Evolutionary conservation across 768 basidiomycete species (phyloP).

Genomic region (Lentinula sp.): DNA sequence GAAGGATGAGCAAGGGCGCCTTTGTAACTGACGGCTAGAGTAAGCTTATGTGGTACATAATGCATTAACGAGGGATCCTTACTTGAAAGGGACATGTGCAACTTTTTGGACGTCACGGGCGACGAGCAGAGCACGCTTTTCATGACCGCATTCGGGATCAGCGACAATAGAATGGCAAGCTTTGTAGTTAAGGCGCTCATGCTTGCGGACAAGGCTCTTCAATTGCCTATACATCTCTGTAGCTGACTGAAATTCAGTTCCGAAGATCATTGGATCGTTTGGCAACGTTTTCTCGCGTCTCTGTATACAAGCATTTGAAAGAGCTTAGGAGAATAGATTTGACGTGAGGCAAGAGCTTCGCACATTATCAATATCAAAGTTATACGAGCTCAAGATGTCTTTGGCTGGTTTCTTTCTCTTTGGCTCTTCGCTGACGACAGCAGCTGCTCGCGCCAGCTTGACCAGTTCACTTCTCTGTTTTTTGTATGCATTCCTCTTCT

Average conservation of each 20-base stretch:
- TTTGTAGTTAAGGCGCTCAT: not conserved
- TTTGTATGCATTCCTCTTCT: not conserved
- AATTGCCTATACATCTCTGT: not conserved
- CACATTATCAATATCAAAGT: not conserved
- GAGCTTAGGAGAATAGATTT: not conserved
- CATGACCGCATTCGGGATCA: not conserved
- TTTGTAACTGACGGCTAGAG: not conserved
- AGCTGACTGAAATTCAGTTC: conserved; percentile 1
- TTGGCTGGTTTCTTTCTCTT: not conserved
- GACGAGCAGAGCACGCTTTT: not conserved
- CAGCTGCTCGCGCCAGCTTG: not conserved
- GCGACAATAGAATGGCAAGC: conserved; percentile 3
- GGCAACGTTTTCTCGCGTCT: not conserved
- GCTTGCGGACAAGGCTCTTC: not conserved
- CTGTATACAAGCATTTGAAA: not conserved
- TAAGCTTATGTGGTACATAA: not conserved
- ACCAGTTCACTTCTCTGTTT: not conserved
- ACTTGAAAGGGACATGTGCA: not conserved
- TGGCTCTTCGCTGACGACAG: not conserved
- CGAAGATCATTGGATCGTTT: not conserved
- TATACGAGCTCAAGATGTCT: not conserved
- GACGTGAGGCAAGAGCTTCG: not conserved
- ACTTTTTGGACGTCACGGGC: not conserved
- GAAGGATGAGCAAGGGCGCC: not conserved
- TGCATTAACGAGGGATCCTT: not conserved